These are phyloP conservation scores for Suillus occidentalis DNA, from an alignment of 768 basidiomycete genomes.

Conservation along the genomic window DNA sequence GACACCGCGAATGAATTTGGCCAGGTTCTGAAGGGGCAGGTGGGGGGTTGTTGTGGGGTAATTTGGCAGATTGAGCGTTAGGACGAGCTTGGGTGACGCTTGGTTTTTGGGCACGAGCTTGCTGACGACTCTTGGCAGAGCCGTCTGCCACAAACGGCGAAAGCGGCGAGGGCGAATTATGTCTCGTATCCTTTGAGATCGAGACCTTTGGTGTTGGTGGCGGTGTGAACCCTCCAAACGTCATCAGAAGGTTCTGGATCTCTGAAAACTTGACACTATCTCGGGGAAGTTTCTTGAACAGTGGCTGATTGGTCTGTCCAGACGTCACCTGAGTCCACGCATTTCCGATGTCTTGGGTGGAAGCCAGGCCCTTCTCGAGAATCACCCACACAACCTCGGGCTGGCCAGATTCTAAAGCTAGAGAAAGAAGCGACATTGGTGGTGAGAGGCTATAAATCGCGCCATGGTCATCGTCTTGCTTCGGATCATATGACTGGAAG, in stretches of 20 bases:
- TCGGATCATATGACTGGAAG: constrained; percentile 58
- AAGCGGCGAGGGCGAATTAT: constrained; percentile 9
- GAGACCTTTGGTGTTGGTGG: constrained; percentile 34
- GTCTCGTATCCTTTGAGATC: constrained; percentile 10
- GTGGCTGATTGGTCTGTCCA: constrained; percentile 27
- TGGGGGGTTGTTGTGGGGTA: background rate
- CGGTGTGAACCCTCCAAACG: constrained; percentile 51
- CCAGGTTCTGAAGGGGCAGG: constrained; percentile 16
- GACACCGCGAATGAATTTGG: constrained; percentile 8
- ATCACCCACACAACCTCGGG: constrained; percentile 67
- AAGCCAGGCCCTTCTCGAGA: constrained; percentile 57
- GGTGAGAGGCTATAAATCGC: constrained; percentile 47
- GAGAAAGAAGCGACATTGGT: constrained; percentile 46
- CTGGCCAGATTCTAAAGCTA: constrained; percentile 60
- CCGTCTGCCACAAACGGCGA: background rate
- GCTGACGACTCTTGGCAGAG: constrained; percentile 13
- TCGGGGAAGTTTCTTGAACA: constrained; percentile 24
- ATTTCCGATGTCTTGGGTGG: constrained; percentile 46
- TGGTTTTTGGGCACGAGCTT: background rate
- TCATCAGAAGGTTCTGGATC: constrained; percentile 52
- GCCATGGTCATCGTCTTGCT: constrained; percentile 46
- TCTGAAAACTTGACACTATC: constrained; percentile 44
- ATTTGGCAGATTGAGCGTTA: background rate
- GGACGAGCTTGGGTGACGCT: background rate
- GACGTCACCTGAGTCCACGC: constrained; percentile 52